Conservation (phyloP, 2,329 filamentous ascomycete species). For the Metarhizium guizhouense region DNA sequence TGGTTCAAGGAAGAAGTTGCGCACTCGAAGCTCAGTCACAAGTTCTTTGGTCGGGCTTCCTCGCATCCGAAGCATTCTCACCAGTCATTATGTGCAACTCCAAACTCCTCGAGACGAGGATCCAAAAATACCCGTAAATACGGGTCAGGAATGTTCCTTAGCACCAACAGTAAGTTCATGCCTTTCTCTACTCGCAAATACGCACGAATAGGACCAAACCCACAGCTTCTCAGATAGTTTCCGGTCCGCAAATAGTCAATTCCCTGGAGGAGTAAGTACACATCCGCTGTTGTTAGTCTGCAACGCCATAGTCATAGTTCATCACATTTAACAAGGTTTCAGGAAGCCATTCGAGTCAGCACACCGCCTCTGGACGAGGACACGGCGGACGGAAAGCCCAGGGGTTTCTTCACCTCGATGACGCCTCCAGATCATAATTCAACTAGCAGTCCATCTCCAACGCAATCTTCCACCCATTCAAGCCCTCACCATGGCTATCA, state of each 20-base stretch:
- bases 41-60: conserved; percentile 30
- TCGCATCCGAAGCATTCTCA: conserved; percentile 30
- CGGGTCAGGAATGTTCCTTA: not conserved
- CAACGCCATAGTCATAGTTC: not conserved
- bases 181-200: not conserved
- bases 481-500: conserved; percentile 12
- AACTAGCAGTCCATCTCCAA: not conserved
- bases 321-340: not conserved
- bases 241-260: conserved; percentile 15
- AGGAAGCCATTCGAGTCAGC: conserved; percentile 41
- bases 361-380: conserved; percentile 36
- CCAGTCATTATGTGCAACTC: conserved; percentile 26
- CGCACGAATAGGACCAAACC: not conserved
- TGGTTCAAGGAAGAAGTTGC: conserved; percentile 24
- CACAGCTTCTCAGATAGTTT: conserved; percentile 8
- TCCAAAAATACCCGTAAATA: conserved; percentile 1
- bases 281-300: not conserved
- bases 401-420: conserved; percentile 35
- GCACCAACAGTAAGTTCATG: conserved; percentile 2
- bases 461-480: conserved; percentile 4
- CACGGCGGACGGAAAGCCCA: conserved; percentile 25
- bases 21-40: conserved; percentile 21
- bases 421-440: conserved; percentile 16
- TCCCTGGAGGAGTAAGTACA: conserved; percentile 24
- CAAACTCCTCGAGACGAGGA: conserved; percentile 16